Conservation (phyloP, 768 basidiomycete species). For the Russula sp. region DNA sequence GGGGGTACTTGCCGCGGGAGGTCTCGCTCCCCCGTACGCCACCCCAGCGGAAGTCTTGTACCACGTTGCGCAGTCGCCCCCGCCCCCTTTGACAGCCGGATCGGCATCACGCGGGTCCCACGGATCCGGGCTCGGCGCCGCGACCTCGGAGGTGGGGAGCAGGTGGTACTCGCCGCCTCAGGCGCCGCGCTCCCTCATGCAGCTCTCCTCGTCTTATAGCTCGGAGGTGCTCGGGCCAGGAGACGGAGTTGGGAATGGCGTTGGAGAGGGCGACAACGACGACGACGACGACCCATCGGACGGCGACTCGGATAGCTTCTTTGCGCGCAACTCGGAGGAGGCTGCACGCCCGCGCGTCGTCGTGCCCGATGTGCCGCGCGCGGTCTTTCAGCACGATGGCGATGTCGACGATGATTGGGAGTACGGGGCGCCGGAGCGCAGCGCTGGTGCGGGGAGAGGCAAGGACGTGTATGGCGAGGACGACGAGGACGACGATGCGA, state of each 20-base stretch:
- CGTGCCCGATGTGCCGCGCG: background rate
- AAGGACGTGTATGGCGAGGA: background rate
- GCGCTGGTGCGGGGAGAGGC: background rate
- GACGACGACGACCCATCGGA: constrained; percentile 2
- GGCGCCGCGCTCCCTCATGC: constrained; percentile 16
- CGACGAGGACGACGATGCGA: background rate
- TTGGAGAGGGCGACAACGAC: background rate
- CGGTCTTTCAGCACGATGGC: background rate
- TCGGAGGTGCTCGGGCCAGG: constrained; percentile 12
- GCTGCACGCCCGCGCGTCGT: background rate
- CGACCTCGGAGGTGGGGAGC: background rate
- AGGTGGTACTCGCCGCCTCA: constrained; percentile 6
- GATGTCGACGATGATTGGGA: background rate
- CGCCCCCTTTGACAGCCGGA: background rate
- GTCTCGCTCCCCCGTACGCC: background rate
- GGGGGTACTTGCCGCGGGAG: constrained; percentile 9
- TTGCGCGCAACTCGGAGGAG: constrained; percentile 24
- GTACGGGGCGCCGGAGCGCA: background rate
- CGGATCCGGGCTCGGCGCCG: background rate
- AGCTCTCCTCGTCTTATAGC: constrained; percentile 14
- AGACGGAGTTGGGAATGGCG: background rate
- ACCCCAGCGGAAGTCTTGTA: background rate
- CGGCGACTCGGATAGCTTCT: constrained; percentile 24
- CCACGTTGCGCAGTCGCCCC: background rate
- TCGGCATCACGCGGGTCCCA: background rate